Conservation (phyloP, 75 land plant species). For the Adiantum capillusveneris region DNA sequence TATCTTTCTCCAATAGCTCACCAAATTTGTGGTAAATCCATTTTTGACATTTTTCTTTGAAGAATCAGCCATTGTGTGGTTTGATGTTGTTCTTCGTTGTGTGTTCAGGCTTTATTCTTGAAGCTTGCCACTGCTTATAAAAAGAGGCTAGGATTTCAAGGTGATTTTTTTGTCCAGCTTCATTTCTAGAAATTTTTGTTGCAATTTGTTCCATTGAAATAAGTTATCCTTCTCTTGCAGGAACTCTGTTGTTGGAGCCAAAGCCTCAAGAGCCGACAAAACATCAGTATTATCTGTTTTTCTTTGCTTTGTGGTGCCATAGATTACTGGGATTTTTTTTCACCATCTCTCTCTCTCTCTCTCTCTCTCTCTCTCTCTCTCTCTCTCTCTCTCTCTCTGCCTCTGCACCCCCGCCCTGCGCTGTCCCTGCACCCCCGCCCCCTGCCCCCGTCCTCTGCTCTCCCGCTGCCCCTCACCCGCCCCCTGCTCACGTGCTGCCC, state of each 20-base stretch:
- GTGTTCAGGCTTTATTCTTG: constrained; percentile 66
- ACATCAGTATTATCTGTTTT: constrained; percentile 59
- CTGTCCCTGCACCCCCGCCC: no score
- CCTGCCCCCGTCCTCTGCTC: no score
- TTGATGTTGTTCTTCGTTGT: neutral
- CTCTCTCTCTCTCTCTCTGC: no score
- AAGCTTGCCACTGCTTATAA: constrained; percentile 71
- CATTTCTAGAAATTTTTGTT: neutral
- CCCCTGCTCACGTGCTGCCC: no score
- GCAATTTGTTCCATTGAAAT: neutral
- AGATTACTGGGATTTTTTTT: no score
- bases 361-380: no score
- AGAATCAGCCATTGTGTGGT: no score
- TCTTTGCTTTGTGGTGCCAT: neutral
- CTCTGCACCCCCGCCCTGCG: no score
- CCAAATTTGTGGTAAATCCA: neutral
- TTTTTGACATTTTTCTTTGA: constrained; percentile 1
- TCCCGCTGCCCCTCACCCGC: no score
- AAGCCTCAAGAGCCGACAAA: constrained; percentile 99
- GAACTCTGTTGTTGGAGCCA: constrained; percentile 82
- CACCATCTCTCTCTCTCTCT: no score
- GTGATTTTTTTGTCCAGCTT: constrained; percentile 20
- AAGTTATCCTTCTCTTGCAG: constrained; percentile 19
- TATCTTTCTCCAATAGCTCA: neutral
- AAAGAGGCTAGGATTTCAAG: constrained; percentile 92